phyloP scores from a whole-genome alignment of 805 yeast species.

The Dipodascopsis uninucleata region DNA sequence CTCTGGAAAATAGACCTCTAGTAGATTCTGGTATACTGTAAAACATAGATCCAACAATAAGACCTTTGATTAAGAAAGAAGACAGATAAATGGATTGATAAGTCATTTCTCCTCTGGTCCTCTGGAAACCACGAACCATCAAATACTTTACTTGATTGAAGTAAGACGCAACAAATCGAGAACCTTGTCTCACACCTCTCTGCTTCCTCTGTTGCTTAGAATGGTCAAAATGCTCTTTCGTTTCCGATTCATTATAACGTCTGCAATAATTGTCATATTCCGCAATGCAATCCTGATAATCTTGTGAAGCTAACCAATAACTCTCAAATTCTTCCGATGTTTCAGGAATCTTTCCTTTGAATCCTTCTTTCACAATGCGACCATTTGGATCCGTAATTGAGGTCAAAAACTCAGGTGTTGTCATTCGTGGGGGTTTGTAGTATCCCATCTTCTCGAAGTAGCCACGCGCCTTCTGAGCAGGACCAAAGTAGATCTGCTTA shows the following conservation, averaged over 20 bases:
- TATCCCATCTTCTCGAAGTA: constrained; percentile 55
- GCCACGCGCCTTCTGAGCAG: constrained; percentile 44
- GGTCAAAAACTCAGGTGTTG: constrained; percentile 41
- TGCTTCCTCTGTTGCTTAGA: no score
- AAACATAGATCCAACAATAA: constrained; percentile 61
- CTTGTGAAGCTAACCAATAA: no score
- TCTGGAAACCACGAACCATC: constrained; percentile 39
- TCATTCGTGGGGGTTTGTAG: constrained; percentile 53
- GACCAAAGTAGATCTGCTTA: constrained; percentile 53
- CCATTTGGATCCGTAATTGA: constrained; percentile 50
- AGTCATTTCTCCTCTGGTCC: constrained; percentile 54
- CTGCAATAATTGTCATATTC: no score
- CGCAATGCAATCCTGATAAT: no score
- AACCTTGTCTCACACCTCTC: neutral
- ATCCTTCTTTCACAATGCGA: constrained; percentile 45
- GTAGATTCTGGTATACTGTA: constrained; percentile 51
- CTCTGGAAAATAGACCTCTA: constrained; percentile 56
- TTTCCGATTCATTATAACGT: no score
- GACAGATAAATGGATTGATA: constrained; percentile 45
- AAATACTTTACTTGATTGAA: constrained; percentile 26
- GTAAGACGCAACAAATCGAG: constrained; percentile 27
- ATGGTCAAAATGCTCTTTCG: no score
- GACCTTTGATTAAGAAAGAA: constrained; percentile 54
- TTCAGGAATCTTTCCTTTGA: constrained; percentile 48
- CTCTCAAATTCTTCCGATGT: constrained; percentile 42